These are phyloP conservation scores for Arachnomyces sp. DNA, from an alignment of 2,329 filamentous ascomycete genomes.

Conservation along the genomic window DNA sequence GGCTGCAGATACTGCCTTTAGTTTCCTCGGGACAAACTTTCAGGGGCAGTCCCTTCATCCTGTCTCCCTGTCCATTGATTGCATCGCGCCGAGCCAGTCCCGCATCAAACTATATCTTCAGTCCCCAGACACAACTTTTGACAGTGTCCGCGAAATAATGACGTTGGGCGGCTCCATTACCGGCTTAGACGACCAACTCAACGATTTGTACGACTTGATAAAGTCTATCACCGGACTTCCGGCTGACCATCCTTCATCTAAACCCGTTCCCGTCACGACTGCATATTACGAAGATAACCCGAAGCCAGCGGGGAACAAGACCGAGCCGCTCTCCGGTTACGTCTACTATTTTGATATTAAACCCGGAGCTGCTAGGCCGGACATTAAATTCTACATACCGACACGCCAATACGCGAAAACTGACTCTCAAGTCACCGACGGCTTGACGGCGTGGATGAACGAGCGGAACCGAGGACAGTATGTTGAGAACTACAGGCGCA, in stretches of 20 bases:
- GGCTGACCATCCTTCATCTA: conserved; percentile 13
- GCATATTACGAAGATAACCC: conserved; percentile 2
- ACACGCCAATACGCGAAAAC: conserved; percentile 12
- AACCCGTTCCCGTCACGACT: conserved; percentile 9
- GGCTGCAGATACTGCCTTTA: too few species aligned
- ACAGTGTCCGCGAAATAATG: conserved; percentile 18
- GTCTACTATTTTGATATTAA: conserved; percentile 21
- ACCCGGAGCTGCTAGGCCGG: conserved; percentile 10
- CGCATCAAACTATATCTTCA: conserved; percentile 15
- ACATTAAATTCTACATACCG: conserved; percentile 18
- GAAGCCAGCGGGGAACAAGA: conserved; percentile 6
- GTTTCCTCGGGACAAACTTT: too few species aligned
- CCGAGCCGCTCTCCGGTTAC: conserved; percentile 7
- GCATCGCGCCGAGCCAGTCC: conserved; percentile 9
- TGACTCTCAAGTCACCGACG: conserved; percentile 12
- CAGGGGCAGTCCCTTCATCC: too few species aligned
- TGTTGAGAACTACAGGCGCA: background rate
- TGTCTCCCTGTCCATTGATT: conserved; percentile 1
- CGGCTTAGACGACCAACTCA: conserved; percentile 3
- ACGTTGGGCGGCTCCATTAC: conserved; percentile 14
- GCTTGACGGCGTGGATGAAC: conserved; percentile 11
- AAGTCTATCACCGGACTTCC: conserved; percentile 4
- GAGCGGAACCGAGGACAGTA: conserved; percentile 9
- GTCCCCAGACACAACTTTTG: conserved; percentile 14
- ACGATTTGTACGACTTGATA: conserved; percentile 12